These are phyloP conservation scores for Lavandula angustifolia DNA, from an alignment of 257 asterid genomes.

Conservation along the genomic window DNA sequence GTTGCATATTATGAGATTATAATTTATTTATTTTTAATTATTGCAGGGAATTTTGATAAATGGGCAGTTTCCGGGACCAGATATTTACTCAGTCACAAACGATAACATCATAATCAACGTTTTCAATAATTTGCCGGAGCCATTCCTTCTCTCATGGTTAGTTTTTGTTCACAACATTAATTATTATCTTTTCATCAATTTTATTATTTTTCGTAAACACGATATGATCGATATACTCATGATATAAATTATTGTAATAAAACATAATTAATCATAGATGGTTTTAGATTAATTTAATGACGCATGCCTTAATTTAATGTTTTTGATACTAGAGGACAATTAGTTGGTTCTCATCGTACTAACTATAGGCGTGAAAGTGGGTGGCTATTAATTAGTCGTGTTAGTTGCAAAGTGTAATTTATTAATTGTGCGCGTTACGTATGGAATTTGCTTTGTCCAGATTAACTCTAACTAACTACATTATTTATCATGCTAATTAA, in stretches of 20 bases:
- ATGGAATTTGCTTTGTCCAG: slow-evolving; percentile 17
- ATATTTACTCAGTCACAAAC: slow-evolving; percentile 58
- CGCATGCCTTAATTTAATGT: not conserved
- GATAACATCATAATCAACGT: slow-evolving; percentile 73
- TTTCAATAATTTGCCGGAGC: slow-evolving; percentile 61
- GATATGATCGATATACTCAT: not conserved
- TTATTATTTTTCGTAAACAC: not conserved
- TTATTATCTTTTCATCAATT: not conserved
- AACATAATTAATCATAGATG: not conserved
- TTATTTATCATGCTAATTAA: not conserved
- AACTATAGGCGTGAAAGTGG: not conserved
- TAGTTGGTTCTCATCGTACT: not conserved
- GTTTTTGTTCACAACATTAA: not conserved
- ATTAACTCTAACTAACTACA: not conserved
- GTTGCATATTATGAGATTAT: not conserved
- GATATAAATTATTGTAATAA: not conserved
- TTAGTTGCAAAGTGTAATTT: not conserved
- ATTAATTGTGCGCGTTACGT: slow-evolving; percentile 5
- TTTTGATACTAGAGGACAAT: not conserved
- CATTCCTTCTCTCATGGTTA: slow-evolving; percentile 81
- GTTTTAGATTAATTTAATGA: not conserved
- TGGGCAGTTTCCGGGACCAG: slow-evolving; percentile 86
- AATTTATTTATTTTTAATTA: not conserved
- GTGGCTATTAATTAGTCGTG: slow-evolving; percentile 7
- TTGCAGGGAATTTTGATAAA: slow-evolving; percentile 72